A percentile compares a stretch with the other conserved stretches of the same genome.
phyloP scores from a whole-genome alignment of 139 green algal genomes.

The Ettlia oleoabundans region DNA sequence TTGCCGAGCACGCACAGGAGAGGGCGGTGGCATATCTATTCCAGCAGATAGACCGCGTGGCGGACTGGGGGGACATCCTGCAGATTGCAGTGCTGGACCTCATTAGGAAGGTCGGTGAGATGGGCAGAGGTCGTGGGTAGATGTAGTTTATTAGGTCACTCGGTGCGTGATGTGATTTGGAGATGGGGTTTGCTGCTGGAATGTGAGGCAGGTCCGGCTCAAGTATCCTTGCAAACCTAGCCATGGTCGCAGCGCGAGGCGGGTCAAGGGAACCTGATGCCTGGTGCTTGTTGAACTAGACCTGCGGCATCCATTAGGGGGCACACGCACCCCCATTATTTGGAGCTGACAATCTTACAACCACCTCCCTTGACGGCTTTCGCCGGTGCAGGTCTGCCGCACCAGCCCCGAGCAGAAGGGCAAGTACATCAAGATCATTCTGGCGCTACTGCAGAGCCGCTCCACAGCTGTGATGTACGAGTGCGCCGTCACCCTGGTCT shows the following conservation, averaged over 20 bases:
- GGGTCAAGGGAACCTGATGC: background rate
- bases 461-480: slow-evolving; percentile 96
- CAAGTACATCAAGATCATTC: slow-evolving; percentile 99
- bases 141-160: background rate
- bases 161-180: too few relatives aligned
- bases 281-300: too few relatives aligned
- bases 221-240: too few relatives aligned
- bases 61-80: slow-evolving; percentile 93
- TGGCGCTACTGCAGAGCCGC: slow-evolving; percentile 87
- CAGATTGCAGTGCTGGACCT: slow-evolving; percentile 97
- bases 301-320: too few relatives aligned
- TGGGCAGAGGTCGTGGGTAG: background rate
- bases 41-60: slow-evolving; percentile 85
- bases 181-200: too few relatives aligned
- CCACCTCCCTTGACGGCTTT: background rate
- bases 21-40: slow-evolving; percentile 91
- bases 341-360: background rate
- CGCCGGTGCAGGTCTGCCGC: slow-evolving; percentile 78
- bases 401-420: slow-evolving; percentile 88
- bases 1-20: slow-evolving; percentile 79
- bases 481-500: slow-evolving; percentile 90
- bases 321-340: too few relatives aligned
- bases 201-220: too few relatives aligned
- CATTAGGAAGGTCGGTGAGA: slow-evolving; percentile 86
- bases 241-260: background rate